Conservation (phyloP, 306 rosid species). For the Carpinus viminea region DNA sequence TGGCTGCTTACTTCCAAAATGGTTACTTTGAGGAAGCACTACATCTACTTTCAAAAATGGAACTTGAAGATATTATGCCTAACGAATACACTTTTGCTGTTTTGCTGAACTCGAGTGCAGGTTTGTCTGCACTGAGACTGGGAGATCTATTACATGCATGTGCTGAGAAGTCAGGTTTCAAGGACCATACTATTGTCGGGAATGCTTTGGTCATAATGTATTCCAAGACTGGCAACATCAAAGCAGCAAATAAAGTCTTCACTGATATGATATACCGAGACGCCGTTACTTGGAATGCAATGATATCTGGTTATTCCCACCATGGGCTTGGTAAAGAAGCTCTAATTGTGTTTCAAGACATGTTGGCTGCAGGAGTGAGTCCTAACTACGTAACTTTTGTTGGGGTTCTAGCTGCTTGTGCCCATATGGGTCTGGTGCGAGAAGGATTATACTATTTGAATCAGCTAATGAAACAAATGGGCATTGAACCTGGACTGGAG, state of each 20-base stretch:
- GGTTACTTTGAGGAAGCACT: constrained; percentile 60
- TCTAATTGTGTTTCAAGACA: constrained; percentile 49
- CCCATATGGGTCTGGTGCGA: constrained; percentile 53
- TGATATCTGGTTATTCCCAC: constrained; percentile 68
- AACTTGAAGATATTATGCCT: constrained; percentile 37
- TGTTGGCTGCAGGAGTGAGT: constrained; percentile 44
- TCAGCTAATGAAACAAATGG: constrained; percentile 41
- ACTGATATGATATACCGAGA: constrained; percentile 38
- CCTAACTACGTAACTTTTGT: constrained; percentile 57
- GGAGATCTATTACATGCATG: constrained; percentile 56
- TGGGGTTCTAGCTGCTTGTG: constrained; percentile 61
- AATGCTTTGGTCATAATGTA: constrained; percentile 71
- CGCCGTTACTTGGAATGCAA: constrained; percentile 57
- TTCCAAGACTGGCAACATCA: constrained; percentile 66
- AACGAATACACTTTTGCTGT: constrained; percentile 62
- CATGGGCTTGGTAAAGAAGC: constrained; percentile 72
- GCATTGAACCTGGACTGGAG: constrained; percentile 39
- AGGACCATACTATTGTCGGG: constrained; percentile 44
- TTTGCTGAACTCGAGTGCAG: constrained; percentile 62
- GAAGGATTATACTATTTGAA: constrained; percentile 57
- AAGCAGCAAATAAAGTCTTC: constrained; percentile 53
- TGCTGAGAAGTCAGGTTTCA: constrained; percentile 57
- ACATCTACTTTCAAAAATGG: constrained; percentile 47
- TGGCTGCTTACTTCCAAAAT: constrained; percentile 59
- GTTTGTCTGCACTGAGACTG: constrained; percentile 46